These are phyloP conservation scores for Mediolabrus comicus DNA, from an alignment of 108 stramenopile genomes.

Conservation along the genomic window DNA sequence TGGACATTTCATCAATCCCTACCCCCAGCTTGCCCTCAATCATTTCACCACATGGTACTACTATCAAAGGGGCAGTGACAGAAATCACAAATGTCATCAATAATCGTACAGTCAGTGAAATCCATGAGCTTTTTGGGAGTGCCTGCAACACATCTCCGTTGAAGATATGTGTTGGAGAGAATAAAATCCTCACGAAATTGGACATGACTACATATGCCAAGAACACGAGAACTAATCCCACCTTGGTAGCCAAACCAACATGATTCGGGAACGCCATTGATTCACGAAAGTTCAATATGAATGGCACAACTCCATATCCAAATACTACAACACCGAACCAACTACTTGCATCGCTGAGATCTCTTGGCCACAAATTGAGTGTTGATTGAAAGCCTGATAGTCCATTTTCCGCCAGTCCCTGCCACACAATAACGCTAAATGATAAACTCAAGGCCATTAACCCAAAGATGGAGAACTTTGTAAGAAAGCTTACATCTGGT, in stretches of 20 bases:
- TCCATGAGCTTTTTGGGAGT: constrained; percentile 47
- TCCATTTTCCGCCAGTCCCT: constrained; percentile 26
- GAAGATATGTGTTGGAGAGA: constrained; percentile 53
- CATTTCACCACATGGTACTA: constrained; percentile 77
- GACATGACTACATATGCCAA: constrained; percentile 57
- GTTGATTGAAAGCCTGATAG: constrained; percentile 6
- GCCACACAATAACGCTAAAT: constrained; percentile 31
- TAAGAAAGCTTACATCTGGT: constrained; percentile 65
- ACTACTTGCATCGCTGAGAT: constrained; percentile 51
- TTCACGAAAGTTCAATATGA: constrained; percentile 52
- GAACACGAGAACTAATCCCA: constrained; percentile 56
- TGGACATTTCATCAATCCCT: constrained; percentile 1
- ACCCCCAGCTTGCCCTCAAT: constrained; percentile 68
- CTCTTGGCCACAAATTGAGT: constrained; percentile 38
- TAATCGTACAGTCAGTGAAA: constrained; percentile 52
- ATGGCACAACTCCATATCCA: constrained; percentile 59
- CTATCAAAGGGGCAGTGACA: constrained; percentile 66
- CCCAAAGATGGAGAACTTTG: constrained; percentile 54
- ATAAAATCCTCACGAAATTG: constrained; percentile 44
- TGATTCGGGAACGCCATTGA: constrained; percentile 68
- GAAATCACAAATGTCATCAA: constrained; percentile 68
- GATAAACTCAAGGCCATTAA: constrained; percentile 51
- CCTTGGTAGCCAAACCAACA: constrained; percentile 32
- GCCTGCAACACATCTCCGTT: constrained; percentile 72
- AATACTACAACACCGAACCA: constrained; percentile 80